Evolutionary conservation across 2,329 filamentous ascomycete genomes (phyloP), one percentile per base, ranked within the genome.

Genomic region (Phaeosphaeriaceae sp.): DNA sequence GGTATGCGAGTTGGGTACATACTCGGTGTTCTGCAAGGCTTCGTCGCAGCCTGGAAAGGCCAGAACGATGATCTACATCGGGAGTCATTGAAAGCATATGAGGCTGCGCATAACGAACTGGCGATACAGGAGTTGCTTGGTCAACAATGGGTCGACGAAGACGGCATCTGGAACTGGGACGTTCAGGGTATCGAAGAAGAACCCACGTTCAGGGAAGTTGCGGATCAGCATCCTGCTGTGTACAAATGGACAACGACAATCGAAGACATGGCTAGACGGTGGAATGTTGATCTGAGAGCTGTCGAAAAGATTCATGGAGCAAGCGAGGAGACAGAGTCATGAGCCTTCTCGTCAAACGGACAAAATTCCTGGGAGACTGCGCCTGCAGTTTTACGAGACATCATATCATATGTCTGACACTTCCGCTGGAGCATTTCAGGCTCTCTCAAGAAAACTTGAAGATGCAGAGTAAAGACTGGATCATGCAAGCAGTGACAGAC

Each of bases 21-120:
- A 13, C 76, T 96, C 3, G 95, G 95, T 0, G 80, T 91, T 3
- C 72, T 97, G 6, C 91, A 96, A 70, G 92, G 90, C 0, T 78
- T 97, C 20, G 77, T 81, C 0, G 79, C 80, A 15, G 86, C 87
- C 10, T 63, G 85, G 56, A 67, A 60, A 42, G 71, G 58, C 2
- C 63, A 66, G 13, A 61, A 71, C 20, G 59, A 69, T 15, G 71
- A 71, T 11, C 63, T 69, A 1, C 53, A 63, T 62, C 49, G 71
- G 10, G 70, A 73, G 36, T 61, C 77, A 2, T 63, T 67, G 17
- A 63, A 56, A 21, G 48, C 80, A 13, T 77, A 78, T 49, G 68
- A 71, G 13, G 61, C 68, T 6, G 90, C 90, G 2, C 78, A 81
- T 15, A 76, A 76, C 41, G 89, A 91, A 50, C 76, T 95, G 51